Conservation (phyloP, 805 yeast genomes). For the Saccharomycopsis fibuligera region DNA sequence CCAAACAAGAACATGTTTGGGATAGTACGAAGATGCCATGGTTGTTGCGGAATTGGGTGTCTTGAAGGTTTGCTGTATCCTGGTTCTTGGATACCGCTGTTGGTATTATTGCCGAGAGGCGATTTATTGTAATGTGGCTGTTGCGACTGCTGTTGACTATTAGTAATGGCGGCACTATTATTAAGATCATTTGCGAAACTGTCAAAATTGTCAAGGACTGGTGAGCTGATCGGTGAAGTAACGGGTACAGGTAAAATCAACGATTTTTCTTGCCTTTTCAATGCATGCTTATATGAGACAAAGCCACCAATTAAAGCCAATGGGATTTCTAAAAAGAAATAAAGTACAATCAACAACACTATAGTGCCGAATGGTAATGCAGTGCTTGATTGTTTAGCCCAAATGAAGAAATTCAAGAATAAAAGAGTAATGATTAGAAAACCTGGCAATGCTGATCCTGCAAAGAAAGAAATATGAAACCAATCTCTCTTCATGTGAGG, state of each 20-base stretch:
- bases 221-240: conserved; percentile 27
- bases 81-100: no score
- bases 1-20: conserved; percentile 50
- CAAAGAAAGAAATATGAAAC: conserved; percentile 32
- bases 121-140: neutral
- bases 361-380: conserved; percentile 79
- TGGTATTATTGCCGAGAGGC: neutral
- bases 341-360: conserved; percentile 48
- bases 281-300: conserved; percentile 33
- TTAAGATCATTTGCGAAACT: neutral
- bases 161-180: no score
- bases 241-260: conserved; percentile 25
- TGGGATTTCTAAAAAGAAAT: conserved; percentile 66
- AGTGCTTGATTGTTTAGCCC: conserved; percentile 68
- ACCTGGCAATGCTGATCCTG: conserved; percentile 45
- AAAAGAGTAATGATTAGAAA: conserved; percentile 44
- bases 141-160: no score
- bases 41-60: neutral
- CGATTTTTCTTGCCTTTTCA: neutral
- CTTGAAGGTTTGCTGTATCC: neutral
- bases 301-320: conserved; percentile 69
- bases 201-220: conserved; percentile 8
- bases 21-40: neutral
- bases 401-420: conserved; percentile 58
- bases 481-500: conserved; percentile 8